Conservation (phyloP, 2,329 filamentous ascomycete genomes). For the Fusarium mangiferae region DNA sequence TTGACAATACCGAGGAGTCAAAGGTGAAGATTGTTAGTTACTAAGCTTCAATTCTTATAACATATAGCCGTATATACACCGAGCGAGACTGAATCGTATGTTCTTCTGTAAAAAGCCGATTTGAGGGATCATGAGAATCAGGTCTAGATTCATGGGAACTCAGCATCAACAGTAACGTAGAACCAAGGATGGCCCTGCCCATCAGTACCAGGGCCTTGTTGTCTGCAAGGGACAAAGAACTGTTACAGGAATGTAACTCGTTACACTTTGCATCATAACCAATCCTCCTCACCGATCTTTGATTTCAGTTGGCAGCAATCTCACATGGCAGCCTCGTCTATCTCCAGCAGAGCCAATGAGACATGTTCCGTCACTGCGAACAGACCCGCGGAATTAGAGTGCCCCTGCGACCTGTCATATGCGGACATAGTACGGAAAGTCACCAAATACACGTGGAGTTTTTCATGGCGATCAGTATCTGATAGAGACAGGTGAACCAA, state of each 20-base stretch:
- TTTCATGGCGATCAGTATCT: conserved; percentile 1
- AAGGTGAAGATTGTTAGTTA: neutral
- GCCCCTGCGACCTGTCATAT: neutral
- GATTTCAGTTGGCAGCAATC: neutral
- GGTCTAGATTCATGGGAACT: neutral
- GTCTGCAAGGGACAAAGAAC: neutral
- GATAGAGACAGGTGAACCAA: neutral
- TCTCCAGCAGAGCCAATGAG: neutral
- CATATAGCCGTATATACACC: neutral
- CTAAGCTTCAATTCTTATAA: neutral
- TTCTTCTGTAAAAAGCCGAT: neutral
- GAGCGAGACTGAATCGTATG: neutral
- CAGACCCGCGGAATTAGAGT: neutral
- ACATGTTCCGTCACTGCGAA: neutral
- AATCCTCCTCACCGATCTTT: neutral
- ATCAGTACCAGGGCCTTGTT: neutral
- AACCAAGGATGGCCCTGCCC: neutral
- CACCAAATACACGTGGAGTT: neutral
- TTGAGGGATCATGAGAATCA: neutral
- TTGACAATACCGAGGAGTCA: neutral
- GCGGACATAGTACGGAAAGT: neutral
- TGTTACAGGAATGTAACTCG: neutral
- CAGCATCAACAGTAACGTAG: neutral
- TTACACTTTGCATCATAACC: neutral
- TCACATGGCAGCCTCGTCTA: neutral